Conservation (phyloP, 352 stramenopile species). For the Globisporangium acanthophoron region DNA sequence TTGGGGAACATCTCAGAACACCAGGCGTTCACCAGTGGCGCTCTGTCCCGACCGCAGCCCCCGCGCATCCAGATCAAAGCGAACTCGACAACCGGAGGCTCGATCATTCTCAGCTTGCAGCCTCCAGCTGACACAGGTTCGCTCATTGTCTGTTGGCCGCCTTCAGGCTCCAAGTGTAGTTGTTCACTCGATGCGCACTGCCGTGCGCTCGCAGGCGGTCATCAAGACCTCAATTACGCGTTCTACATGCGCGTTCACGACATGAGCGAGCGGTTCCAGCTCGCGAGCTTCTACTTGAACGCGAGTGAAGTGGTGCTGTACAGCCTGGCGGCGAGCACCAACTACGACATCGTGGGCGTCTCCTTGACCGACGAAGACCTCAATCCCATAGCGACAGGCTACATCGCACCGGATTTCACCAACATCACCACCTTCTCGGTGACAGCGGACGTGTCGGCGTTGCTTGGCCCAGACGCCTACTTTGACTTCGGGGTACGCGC, state of each 20-base stretch:
- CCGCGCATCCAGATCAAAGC: slow-evolving; percentile 21
- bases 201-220: slow-evolving; percentile 18
- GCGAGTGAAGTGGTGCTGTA: slow-evolving; percentile 15
- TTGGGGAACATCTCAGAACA: slow-evolving; percentile 20
- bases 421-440: slow-evolving; percentile 23
- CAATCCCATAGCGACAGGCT: slow-evolving; percentile 9
- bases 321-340: slow-evolving; percentile 30
- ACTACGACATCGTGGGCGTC: slow-evolving; percentile 48
- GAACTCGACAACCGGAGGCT: slow-evolving; percentile 25
- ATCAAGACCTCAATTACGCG: slow-evolving; percentile 24
- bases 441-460: slow-evolving; percentile 3
- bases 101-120: slow-evolving; percentile 25
- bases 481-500: slow-evolving; percentile 51
- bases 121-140: slow-evolving; percentile 39
- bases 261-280: slow-evolving; percentile 15
- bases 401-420: slow-evolving; percentile 17
- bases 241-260: slow-evolving; percentile 27
- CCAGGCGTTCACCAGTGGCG: slow-evolving; percentile 24
- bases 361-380: slow-evolving; percentile 16
- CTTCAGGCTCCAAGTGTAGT: not conserved
- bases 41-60: slow-evolving; percentile 32
- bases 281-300: slow-evolving; percentile 17
- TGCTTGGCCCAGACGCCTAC: slow-evolving; percentile 4
- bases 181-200: not conserved
- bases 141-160: not conserved